Evolutionary conservation across 139 green algal genomes (phyloP), one percentile per base, ranked within the genome.

Genomic region (Chlorella ohadii): DNA sequence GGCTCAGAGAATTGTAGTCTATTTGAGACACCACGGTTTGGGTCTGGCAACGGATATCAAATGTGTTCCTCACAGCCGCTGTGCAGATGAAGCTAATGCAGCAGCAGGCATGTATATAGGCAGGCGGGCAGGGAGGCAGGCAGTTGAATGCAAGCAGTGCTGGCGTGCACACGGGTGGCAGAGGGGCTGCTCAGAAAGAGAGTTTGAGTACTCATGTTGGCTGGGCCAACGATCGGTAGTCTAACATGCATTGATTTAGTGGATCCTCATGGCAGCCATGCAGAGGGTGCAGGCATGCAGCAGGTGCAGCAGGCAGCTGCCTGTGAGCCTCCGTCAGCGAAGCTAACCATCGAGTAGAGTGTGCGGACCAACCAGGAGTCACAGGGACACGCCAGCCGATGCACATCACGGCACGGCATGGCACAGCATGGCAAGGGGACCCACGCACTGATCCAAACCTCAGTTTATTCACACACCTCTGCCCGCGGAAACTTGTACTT

Each of bases 401-500:
- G n/a, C n/a, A n/a, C n/a, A n/a, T n/a, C n/a, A n/a, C n/a, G n/a
- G n/a, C n/a, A n/a, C n/a, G n/a, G n/a, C n/a, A n/a, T n/a, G n/a
- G n/a, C n/a, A n/a, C n/a, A n/a, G n/a, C n/a, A n/a, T n/a, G n/a
- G n/a, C n/a, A n/a, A n/a, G n/a, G n/a, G n/a, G n/a, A n/a, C n/a
- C n/a, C n/a, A n/a, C n/a, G n/a, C n/a, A n/a, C n/a, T n/a, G n/a
- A n/a, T n/a, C n/a, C n/a, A n/a, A n/a, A n/a, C n/a, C n/a, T n/a
- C n/a, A n/a, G n/a, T n/a, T n/a, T n/a, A n/a, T n/a, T n/a, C 44
- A 51, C 44, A 27, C 83, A 98, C 95, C 93, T 99, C 97, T 1
- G 91, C 77, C n/a, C 79, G 80, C 56, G 84, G 61, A 34, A 99
- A 86, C 51, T 93, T 87, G 90, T 99, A 99, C 91, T 99, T 99